Base-by-base conservation (phyloP, 139 green algal species). In the Coelastrella sp. region DNA sequence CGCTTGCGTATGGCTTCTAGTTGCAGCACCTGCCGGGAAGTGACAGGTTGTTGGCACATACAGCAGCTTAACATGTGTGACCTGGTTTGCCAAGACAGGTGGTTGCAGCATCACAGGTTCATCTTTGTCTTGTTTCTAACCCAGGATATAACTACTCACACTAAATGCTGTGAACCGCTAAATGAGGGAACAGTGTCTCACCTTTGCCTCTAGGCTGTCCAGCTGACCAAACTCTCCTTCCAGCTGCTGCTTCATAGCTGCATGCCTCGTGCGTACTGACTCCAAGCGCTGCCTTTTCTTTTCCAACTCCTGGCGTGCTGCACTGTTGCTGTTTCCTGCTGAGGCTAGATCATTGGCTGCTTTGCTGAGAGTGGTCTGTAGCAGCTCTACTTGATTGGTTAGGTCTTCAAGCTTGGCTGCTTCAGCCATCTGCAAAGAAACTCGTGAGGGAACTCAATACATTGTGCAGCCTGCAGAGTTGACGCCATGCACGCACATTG, bases 191-290 rank as follows among this genome's bases (percentile, higher is more conserved):
- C n/a, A n/a, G n/a, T n/a, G n/a, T n/a, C 50, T 13, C 62, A 91
- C 89, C 88, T 93, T 93, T 9, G 53, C 66, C 86, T 94, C 91
- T 59, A 96, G 79, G 19, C 79, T 83, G 74, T 93, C 89, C 34
- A 97, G 90, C 59, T 91, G 62, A 7, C 32, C 40, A 53, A 91
- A 92, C 79, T 95, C 91, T 30, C 40, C 85, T 78, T 95, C 91
- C 76, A 97, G 86, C 78, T 92, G 88, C 68, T 85, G 85, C 78
- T 91, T 87, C 45, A 92, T 71, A 2, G 79, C 81, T 8, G 66
- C 86, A 50, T 92, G 90, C 15, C 83, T 80, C 43, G 88, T 83
- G 21, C 77, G 50, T 23, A 80, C 78, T n/a, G 78, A 77, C 30
- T 90, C 87, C 4, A 90, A 60, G 19, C 87, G 77, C 78, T 81